phyloP scores from a whole-genome alignment of 371 early-diverging fungal genomes.

The Mortierella sp. region DNA sequence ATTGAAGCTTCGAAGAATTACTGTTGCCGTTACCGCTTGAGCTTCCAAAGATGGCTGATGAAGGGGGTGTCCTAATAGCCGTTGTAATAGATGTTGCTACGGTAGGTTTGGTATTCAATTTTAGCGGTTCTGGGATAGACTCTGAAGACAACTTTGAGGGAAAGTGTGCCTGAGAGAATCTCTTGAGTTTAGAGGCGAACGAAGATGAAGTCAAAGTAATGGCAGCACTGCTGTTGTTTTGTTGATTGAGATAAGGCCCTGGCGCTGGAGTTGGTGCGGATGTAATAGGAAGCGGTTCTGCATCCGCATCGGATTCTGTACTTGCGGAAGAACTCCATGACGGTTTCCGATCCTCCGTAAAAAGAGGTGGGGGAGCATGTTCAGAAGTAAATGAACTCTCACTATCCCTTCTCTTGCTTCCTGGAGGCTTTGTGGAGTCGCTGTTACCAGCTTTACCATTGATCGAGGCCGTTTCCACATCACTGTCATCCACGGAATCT shows the following conservation, averaged over 20 bases:
- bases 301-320: conserved; percentile 46
- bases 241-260: conserved; percentile 16
- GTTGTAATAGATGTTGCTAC: conserved; percentile 53
- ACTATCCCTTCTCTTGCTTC: conserved; percentile 29
- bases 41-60: conserved; percentile 17
- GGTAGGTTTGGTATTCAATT: conserved; percentile 52
- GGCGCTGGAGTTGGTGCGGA: conserved; percentile 13
- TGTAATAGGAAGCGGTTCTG: conserved; percentile 18
- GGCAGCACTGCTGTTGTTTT: conserved; percentile 25
- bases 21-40: not conserved
- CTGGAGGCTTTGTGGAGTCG: not conserved
- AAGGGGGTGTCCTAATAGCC: conserved; percentile 38
- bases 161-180: conserved; percentile 44
- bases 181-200: conserved; percentile 44
- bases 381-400: conserved; percentile 41
- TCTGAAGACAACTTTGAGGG: conserved; percentile 23
- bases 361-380: conserved; percentile 18
- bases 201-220: conserved; percentile 15
- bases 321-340: conserved; percentile 42
- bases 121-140: conserved; percentile 19
- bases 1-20: conserved; percentile 13
- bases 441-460: conserved; percentile 18
- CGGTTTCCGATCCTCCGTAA: conserved; percentile 9
- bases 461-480: conserved; percentile 19
- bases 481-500: conserved; percentile 37